phyloP scores from a whole-genome alignment of 2,329 filamentous ascomycete genomes.

The Purpureocillium takamizusanense region DNA sequence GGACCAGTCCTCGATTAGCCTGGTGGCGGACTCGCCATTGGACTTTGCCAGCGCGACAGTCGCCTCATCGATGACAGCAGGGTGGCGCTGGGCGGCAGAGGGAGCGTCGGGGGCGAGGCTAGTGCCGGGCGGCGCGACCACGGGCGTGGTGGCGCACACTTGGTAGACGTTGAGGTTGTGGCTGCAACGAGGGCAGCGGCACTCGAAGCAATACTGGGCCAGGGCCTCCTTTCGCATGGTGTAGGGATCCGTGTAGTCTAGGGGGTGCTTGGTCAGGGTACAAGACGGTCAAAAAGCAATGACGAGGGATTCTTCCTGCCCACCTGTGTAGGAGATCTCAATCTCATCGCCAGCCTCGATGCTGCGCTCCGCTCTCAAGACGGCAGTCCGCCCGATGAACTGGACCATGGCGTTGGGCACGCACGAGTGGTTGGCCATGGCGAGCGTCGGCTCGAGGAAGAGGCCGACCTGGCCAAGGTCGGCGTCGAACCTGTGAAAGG shows the following conservation, averaged over 20 bases:
- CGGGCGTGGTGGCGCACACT: conserved; percentile 32
- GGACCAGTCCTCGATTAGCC: conserved; percentile 14
- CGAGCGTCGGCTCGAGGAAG: conserved; percentile 45
- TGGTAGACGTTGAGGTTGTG: conserved; percentile 46
- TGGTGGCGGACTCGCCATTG: conserved; percentile 17
- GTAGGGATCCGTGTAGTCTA: conserved; percentile 40
- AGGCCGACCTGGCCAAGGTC: conserved; percentile 44
- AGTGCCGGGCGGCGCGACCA: conserved; percentile 32
- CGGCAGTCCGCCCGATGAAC: conserved; percentile 41
- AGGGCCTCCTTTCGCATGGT: conserved; percentile 32
- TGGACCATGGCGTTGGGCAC: conserved; percentile 49
- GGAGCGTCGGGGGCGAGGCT: conserved; percentile 33
- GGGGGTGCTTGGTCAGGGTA: background rate
- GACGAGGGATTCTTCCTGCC: conserved; percentile 8
- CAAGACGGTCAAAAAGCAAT: too few relatives aligned
- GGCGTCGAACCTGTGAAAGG: conserved; percentile 46
- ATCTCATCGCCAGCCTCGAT: conserved; percentile 48
- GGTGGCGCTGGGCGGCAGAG: conserved; percentile 15
- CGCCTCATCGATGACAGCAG: conserved; percentile 11
- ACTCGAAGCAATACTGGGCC: conserved; percentile 42
- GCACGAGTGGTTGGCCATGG: conserved; percentile 56
- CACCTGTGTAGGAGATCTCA: conserved; percentile 53
- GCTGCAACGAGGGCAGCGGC: conserved; percentile 39
- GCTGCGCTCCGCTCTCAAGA: conserved; percentile 37
- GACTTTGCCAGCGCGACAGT: conserved; percentile 10